These are phyloP conservation scores for Corrigiola litoralis DNA, from an alignment of 179 eudicot genomes.

Conservation along the genomic window DNA sequence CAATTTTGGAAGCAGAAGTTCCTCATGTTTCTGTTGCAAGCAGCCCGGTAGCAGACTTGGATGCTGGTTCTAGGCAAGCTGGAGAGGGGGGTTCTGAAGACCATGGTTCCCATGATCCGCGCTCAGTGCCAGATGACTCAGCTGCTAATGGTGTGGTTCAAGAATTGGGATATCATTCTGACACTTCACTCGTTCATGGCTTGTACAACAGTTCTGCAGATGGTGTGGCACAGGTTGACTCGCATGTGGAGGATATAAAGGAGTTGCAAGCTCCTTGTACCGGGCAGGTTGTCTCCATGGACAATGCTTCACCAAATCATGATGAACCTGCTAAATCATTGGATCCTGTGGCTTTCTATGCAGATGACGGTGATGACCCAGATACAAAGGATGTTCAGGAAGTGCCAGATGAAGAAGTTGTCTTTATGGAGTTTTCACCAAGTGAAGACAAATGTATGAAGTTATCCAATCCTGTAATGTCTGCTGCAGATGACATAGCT, in stretches of 20 bases:
- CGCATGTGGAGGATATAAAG: background rate
- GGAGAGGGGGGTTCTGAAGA: constrained; percentile 1
- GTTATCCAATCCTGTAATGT: background rate
- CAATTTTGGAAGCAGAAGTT: constrained; percentile 15
- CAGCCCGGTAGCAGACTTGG: constrained; percentile 18
- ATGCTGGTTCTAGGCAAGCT: constrained; percentile 16
- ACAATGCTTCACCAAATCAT: background rate
- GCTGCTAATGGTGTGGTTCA: constrained; percentile 12
- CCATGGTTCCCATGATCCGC: constrained; percentile 2
- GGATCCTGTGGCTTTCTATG: background rate
- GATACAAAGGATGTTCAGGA: background rate
- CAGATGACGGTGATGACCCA: background rate
- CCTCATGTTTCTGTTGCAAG: constrained; percentile 13
- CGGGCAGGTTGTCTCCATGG: background rate
- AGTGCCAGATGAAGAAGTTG: background rate
- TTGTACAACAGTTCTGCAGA: background rate
- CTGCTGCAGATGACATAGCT: background rate
- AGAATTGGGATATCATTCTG: constrained; percentile 8
- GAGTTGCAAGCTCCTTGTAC: background rate
- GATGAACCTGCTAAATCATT: background rate
- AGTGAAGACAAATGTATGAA: background rate
- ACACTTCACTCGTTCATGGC: background rate
- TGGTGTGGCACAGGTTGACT: constrained; percentile 10
- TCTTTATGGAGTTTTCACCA: background rate
- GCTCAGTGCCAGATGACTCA: constrained; percentile 20